phyloP scores from a whole-genome alignment of 805 yeast genomes.

The Starmerella roubikii region DNA sequence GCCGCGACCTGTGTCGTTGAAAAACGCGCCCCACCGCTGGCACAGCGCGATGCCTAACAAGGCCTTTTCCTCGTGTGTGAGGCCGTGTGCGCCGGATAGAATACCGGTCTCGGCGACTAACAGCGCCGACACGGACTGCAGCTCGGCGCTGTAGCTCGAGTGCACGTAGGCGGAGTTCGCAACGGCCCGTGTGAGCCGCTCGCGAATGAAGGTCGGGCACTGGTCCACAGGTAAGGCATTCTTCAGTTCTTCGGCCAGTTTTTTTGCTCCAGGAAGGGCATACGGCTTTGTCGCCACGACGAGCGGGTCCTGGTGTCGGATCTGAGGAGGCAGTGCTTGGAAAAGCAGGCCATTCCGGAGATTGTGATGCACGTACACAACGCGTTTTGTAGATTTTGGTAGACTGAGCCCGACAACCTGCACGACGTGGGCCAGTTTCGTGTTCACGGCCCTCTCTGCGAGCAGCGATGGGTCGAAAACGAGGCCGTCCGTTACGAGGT shows the following conservation, averaged over 20 bases:
- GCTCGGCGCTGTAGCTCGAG: constrained; percentile 61
- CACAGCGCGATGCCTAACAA: constrained; percentile 60
- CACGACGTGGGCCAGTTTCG: constrained; percentile 8
- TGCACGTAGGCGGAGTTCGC: constrained; percentile 66
- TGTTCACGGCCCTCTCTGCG: not conserved
- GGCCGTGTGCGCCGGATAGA: constrained; percentile 62
- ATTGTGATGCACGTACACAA: constrained; percentile 65
- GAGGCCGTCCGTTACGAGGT: constrained; percentile 9
- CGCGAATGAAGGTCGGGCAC: constrained; percentile 40
- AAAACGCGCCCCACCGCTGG: constrained; percentile 71
- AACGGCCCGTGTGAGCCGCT: constrained; percentile 53
- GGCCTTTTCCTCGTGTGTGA: constrained; percentile 58
- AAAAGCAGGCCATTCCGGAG: constrained; percentile 64
- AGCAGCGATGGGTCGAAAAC: constrained; percentile 4
- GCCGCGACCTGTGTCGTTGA: constrained; percentile 24
- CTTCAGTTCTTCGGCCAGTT: constrained; percentile 40
- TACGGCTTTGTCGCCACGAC: constrained; percentile 56
- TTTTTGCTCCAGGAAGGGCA: constrained; percentile 50
- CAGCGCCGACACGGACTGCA: constrained; percentile 61
- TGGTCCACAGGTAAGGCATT: constrained; percentile 48
- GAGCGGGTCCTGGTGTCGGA: constrained; percentile 55
- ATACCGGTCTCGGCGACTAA: constrained; percentile 63
- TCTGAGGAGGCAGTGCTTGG: constrained; percentile 42
- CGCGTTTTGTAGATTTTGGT: constrained; percentile 10
- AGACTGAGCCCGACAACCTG: constrained; percentile 5